Evolutionary conservation across 2,329 filamentous ascomycete genomes (phyloP).

Genomic region (Stagonosporopsis rhizophila): DNA sequence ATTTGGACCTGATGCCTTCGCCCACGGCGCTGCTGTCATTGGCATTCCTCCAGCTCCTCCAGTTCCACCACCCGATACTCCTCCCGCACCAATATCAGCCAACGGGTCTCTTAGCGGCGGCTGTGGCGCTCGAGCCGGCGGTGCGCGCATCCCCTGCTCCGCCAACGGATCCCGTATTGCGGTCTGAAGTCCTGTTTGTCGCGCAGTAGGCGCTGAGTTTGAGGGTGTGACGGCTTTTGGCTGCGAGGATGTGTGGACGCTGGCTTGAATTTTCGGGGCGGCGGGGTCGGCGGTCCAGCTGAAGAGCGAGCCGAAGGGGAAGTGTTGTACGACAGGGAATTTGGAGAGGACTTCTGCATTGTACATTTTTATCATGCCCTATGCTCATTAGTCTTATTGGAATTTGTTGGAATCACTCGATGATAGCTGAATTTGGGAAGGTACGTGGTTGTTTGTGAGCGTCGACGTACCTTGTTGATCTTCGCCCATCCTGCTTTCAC

Average conservation of each 20-base stretch:
- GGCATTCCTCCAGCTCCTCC: conserved; percentile 1
- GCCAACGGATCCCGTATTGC: conserved; percentile 36
- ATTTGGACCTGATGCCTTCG: background rate
- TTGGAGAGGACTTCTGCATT: conserved; percentile 95
- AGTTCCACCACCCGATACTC: background rate
- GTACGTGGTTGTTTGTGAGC: background rate
- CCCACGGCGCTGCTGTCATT: conserved; percentile 7
- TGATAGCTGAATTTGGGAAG: background rate
- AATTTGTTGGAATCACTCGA: background rate
- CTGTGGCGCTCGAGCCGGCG: background rate
- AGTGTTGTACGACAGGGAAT: conserved; percentile 98
- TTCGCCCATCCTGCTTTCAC: conserved; percentile 93
- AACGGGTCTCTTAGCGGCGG: conserved; percentile 9
- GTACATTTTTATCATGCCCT: conserved; percentile 99
- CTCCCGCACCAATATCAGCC: background rate
- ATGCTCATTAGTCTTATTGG: conserved; percentile 3
- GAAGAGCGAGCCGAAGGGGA: conserved; percentile 60
- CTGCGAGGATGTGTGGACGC: conserved; percentile 47
- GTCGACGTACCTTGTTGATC: conserved; percentile 71
- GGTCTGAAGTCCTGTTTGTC: conserved; percentile 26
- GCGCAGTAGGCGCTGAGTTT: conserved; percentile 26
- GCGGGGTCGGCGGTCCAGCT: conserved; percentile 55
- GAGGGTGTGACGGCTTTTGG: conserved; percentile 36
- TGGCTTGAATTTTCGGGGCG: conserved; percentile 42
- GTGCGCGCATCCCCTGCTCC: conserved; percentile 13